These are phyloP conservation scores for Auriscalpium orientale DNA, from an alignment of 768 basidiomycete species.

Conservation along the genomic window DNA sequence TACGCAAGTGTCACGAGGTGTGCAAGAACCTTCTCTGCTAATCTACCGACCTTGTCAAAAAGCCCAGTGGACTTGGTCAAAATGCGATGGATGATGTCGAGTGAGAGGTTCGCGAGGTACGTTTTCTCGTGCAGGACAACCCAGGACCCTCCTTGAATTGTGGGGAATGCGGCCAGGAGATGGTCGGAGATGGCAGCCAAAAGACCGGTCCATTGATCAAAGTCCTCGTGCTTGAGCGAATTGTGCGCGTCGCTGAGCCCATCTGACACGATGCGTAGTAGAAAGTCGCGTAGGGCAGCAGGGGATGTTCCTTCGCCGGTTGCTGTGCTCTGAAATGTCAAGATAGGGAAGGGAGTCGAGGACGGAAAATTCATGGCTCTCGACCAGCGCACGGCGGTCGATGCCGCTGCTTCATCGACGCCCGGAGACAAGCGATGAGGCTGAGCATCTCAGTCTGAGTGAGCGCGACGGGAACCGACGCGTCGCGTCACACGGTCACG, in stretches of 20 bases:
- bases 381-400: not conserved
- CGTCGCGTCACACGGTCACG: slow-evolving; percentile 1
- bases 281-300: slow-evolving; percentile 13
- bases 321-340: slow-evolving; percentile 10
- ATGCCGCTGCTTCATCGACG: not conserved
- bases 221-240: slow-evolving; percentile 20
- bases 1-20: slow-evolving; percentile 47
- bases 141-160: slow-evolving; percentile 44
- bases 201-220: slow-evolving; percentile 41
- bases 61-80: slow-evolving; percentile 41
- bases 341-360: slow-evolving; percentile 12
- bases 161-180: slow-evolving; percentile 47
- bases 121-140: slow-evolving; percentile 49
- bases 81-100: slow-evolving; percentile 47
- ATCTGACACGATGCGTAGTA: slow-evolving; percentile 10
- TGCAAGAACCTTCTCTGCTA: slow-evolving; percentile 42
- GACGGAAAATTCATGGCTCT: slow-evolving; percentile 8
- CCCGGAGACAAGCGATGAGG: not conserved
- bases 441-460: too few relatives aligned
- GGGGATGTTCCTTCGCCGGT: slow-evolving; percentile 5
- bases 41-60: slow-evolving; percentile 36
- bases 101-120: slow-evolving; percentile 42
- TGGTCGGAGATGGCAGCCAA: slow-evolving; percentile 39
- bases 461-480: slow-evolving; percentile 1
- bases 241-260: slow-evolving; percentile 4